Conservation (phyloP, 169 alveolate genomes). For the Theileria equi region DNA sequence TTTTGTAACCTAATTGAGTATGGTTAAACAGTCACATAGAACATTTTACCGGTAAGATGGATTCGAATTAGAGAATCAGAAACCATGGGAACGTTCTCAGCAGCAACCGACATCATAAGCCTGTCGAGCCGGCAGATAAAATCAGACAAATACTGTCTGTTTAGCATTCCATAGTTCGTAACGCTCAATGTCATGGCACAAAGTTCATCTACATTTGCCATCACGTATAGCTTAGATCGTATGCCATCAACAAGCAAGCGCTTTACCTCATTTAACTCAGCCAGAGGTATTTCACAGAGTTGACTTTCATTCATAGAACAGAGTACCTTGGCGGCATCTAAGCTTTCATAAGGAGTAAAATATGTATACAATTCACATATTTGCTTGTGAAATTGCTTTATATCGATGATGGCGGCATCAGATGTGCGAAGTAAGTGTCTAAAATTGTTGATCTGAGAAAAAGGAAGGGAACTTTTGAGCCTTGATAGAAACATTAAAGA, state of each 20-base stretch:
- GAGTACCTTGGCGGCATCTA: conserved; percentile 29
- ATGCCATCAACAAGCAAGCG: conserved; percentile 1
- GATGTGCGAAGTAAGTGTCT: neutral
- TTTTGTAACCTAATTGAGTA: conserved; percentile 13
- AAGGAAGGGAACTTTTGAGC: too few species aligned
- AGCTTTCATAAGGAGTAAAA: conserved; percentile 33
- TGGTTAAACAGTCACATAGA: neutral
- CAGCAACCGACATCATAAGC: conserved; percentile 8
- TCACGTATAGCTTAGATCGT: conserved; percentile 47
- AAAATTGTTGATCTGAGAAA: neutral
- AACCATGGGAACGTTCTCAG: conserved; percentile 8
- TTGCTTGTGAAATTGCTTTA: neutral
- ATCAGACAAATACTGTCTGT: conserved; percentile 19
- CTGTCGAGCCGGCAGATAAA: conserved; percentile 47
- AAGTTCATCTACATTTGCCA: conserved; percentile 40
- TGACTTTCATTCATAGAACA: neutral
- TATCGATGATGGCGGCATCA: neutral
- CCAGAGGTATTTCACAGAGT: neutral
- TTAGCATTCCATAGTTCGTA: neutral
- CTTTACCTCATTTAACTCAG: neutral
- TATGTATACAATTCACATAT: neutral
- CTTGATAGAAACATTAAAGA: too few species aligned
- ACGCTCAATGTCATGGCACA: conserved; percentile 12
- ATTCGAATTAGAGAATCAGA: conserved; percentile 29
- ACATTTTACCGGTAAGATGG: conserved; percentile 36